Evolutionary conservation across 768 basidiomycete species (phyloP), one percentile per base, ranked within the genome.

Genomic region (Scleroderma citrinum): DNA sequence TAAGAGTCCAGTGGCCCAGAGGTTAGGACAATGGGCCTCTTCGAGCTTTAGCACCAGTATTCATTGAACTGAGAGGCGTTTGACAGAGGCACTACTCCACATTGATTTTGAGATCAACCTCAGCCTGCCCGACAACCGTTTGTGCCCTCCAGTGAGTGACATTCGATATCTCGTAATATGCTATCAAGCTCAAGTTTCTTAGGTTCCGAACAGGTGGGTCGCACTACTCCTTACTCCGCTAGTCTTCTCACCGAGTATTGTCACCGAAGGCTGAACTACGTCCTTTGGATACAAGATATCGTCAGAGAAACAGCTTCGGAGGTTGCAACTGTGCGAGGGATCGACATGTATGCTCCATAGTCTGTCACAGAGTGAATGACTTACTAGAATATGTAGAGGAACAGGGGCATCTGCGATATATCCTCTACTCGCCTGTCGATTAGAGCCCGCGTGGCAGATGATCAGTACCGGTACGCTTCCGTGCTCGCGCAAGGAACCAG

Each of bases 401-500:
- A 95, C 93, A 7, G 95, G 95, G 0, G 84, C 92, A 7, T 89
- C 89, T 0, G 87, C 82, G 1, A 91, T 98, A 48, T 98, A 96
- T 56, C 85, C 94, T 0, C 71, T 97, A 1, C 71, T 98, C 0
- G 79, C 74, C 0, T 85, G 83, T 55, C 70, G 71, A 2, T 56
- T 80, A 31, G 67, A 80, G 38, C 61, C 71, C 5, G 61, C 53
- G 4, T 89, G 86, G 82, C 58, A 57, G 1, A 80, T 94, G 48
- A 53, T 79, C 19, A 90, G 77, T 0, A 90, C 89, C 39, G 91
- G 91, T 86, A 39, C 21, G 56, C 30, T 1, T 37, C 44, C 19
- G 21, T 34, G 1, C 2, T 5, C 17, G 16, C 16, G 11, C 8
- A 30, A 42, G 17, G 19, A 12, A 5, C 6, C 8, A 16, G 3